A percentile compares a stretch with the other conserved stretches of the same genome.
These are phyloP conservation scores for Aspergillus eucalypticola DNA, from an alignment of 2,329 filamentous ascomycete species.

Conservation along the genomic window DNA sequence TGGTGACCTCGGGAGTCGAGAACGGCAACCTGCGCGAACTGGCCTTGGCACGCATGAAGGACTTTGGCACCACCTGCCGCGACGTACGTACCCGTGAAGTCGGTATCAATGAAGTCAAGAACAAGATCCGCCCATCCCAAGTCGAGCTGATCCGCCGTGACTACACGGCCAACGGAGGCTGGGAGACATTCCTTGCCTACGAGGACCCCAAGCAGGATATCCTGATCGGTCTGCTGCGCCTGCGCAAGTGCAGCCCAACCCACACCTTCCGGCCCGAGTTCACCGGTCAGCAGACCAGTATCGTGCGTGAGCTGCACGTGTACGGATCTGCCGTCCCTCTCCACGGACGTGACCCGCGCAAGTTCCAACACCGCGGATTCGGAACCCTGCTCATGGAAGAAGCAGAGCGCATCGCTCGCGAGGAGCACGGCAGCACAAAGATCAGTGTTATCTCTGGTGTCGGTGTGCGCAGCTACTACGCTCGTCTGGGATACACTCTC, in stretches of 20 bases:
- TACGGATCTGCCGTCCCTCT: slow-evolving; percentile 98
- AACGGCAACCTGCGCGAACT: slow-evolving; percentile 95
- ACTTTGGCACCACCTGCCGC: slow-evolving; percentile 95
- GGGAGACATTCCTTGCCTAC: slow-evolving; percentile 98
- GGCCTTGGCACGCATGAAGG: slow-evolving; percentile 95
- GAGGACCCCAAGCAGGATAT: slow-evolving; percentile 99
- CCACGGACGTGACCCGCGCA: slow-evolving; percentile 89
- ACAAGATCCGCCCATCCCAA: slow-evolving; percentile 95
- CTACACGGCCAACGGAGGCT: slow-evolving; percentile 92
- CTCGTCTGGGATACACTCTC: slow-evolving; percentile 86
- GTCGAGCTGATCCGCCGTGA: slow-evolving; percentile 93
- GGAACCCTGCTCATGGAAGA: slow-evolving; percentile 97
- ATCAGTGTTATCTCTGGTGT: slow-evolving; percentile 98
- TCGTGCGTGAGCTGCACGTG: slow-evolving; percentile 93
- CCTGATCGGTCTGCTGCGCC: slow-evolving; percentile 81
- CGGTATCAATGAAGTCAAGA: slow-evolving; percentile 97
- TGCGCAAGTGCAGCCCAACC: slow-evolving; percentile 86
- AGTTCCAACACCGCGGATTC: slow-evolving; percentile 98
- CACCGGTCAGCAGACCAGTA: slow-evolving; percentile 78
- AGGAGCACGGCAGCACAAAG: slow-evolving; percentile 92
- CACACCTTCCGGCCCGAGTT: slow-evolving; percentile 93
- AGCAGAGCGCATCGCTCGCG: slow-evolving; percentile 88
- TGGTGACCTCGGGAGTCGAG: slow-evolving; percentile 97
- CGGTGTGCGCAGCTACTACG: slow-evolving; percentile 92
- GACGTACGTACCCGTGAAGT: slow-evolving; percentile 96